Evolutionary conservation across 805 yeast genomes (phyloP).

Genomic region (Saccharomyces paradoxus): DNA sequence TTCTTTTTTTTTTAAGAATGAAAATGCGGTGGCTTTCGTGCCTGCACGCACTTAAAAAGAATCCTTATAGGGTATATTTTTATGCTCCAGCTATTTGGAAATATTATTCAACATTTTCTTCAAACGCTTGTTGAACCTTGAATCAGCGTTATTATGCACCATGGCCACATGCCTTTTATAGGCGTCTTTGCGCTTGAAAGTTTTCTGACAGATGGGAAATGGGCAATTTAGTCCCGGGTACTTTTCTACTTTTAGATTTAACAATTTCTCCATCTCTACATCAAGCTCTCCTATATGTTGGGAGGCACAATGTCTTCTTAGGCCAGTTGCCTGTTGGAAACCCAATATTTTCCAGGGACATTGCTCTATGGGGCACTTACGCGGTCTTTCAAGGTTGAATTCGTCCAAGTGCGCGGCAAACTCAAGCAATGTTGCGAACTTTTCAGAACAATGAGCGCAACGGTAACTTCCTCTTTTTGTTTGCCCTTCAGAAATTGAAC

Average conservation of each 20-base stretch:
- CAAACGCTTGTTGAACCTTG: conserved; percentile 35
- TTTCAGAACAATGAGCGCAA: conserved; percentile 40
- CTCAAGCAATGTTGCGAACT: conserved; percentile 32
- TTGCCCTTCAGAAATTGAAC: conserved; percentile 26
- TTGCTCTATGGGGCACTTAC: conserved; percentile 38
- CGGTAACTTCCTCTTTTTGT: conserved; percentile 37
- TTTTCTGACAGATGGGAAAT: conserved; percentile 36
- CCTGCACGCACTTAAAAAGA: not conserved
- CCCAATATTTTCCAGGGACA: conserved; percentile 47
- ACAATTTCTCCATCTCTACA: conserved; percentile 16
- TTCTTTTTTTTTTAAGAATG: not conserved
- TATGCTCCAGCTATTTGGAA: conserved; percentile 11
- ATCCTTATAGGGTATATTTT: not conserved
- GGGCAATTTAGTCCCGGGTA: conserved; percentile 29
- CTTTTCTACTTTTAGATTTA: conserved; percentile 25
- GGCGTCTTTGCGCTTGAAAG: conserved; percentile 47
- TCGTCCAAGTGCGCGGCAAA: conserved; percentile 41
- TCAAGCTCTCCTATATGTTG: conserved; percentile 35
- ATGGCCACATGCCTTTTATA: conserved; percentile 44
- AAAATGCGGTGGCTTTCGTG: not conserved
- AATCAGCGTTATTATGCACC: conserved; percentile 38
- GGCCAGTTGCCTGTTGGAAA: conserved; percentile 40
- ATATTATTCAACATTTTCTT: conserved; percentile 16
- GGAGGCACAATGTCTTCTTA: conserved; percentile 42
- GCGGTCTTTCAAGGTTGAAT: conserved; percentile 31